Conservation (phyloP, 805 yeast genomes). For the Pachysolen tannophilus region DNA sequence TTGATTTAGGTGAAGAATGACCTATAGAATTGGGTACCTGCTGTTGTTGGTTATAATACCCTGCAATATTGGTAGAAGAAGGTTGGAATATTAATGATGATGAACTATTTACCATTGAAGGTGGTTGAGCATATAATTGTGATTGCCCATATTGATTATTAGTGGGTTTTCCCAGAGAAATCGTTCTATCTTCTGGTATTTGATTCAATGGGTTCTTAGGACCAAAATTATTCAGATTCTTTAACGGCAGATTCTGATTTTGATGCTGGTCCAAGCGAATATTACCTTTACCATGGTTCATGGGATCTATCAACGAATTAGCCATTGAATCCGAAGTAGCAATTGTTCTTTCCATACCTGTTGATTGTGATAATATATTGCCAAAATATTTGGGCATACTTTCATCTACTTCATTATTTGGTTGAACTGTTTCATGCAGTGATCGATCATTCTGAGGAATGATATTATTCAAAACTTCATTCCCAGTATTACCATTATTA, state of each 20-base stretch:
- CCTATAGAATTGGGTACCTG: neutral
- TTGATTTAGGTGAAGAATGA: conserved; percentile 1
- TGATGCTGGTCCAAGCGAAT: neutral
- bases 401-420: neutral
- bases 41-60: conserved; percentile 5
- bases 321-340: conserved; percentile 14
- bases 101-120: neutral
- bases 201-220: conserved; percentile 1
- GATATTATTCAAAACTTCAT: neutral
- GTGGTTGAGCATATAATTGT: neutral
- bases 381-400: conserved; percentile 10
- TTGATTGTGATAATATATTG: conserved; percentile 41
- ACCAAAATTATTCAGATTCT: conserved; percentile 14
- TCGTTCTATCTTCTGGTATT: neutral
- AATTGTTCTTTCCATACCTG: conserved; percentile 38
- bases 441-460: neutral
- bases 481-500: neutral
- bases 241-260: conserved; percentile 9
- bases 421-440: neutral
- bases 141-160: no score
- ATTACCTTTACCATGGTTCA: conserved; percentile 5
- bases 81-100: conserved; percentile 13
- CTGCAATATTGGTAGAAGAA: conserved; percentile 10
- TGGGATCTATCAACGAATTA: conserved; percentile 11
- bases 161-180: no score